Evolutionary conservation across 306 rosid species (phyloP), one percentile per base, ranked within the genome.

Genomic region (Prunus kanzakura): DNA sequence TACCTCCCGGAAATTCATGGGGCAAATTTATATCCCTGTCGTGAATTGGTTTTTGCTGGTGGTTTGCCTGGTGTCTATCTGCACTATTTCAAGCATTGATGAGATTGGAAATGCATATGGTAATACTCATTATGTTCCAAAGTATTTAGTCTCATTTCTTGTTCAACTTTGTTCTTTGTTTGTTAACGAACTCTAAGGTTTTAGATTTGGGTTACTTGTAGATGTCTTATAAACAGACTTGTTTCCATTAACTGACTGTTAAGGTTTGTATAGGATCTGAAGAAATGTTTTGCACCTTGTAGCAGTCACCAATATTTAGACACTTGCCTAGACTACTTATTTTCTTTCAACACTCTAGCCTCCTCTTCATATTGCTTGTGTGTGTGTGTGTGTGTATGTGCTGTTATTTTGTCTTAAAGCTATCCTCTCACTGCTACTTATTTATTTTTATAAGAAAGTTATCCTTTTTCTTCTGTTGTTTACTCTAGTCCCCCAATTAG

Each of bases 41-140:
- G 82, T 94, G 65, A 94, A 94, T 84, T 94, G 98, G 98, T 94
- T 94, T 82, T 86, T 94, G 73, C 85, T 94, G 88, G 96, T 86
- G 47, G 88, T 86, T 82, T 90, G 90, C 58, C 81, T 95, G 81
- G 91, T 90, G 67, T 80, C 94, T 30, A 86, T 95, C 80, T 90
- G 89, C 87, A 57, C 89, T 75, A 92, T 92, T 81, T 86, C 98
- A 83, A 91, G 82, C 89, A 80, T 92, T 68, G 88, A 92, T 76
- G 99, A 92, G 90, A 92, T 92, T 76, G 99, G 99, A 86, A 95
- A 95, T 84, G 97, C 99, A 69, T 95, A 95, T 73, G 99, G 99
- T 95, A 92, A 86, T 52, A 10, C 46, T 80, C 65, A 52, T 72
- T 79, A 61, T 51, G 57, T 73, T 64, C 67, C 32, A 30, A 43